Evolutionary conservation across 345 rosid species (phyloP), one percentile per base, ranked within the genome.

Genomic region (Dipteronia dyeriana): DNA sequence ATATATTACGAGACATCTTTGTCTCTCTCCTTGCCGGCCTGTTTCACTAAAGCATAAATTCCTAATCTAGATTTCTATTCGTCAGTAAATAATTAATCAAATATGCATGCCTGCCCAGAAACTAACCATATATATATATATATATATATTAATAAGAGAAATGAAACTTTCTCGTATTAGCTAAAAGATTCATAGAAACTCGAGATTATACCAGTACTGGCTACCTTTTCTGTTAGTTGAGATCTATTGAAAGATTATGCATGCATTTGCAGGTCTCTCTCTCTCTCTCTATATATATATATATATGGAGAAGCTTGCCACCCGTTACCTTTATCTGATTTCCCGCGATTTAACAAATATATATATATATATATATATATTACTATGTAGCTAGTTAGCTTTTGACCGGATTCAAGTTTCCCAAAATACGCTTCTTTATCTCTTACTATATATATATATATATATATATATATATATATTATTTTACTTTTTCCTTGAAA

Each of bases 11-110:
- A 65, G 19, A 75, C n/a, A 75, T 34, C 59, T 63, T 64, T 62
- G 59, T 45, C 70, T 49, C 49, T 45, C 13, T 45, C 26, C 16
- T 60, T 49, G 78, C 71, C 78, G 70, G 63, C 78, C 78, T 64
- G 62, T 68, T 67, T 19, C 29, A 49, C 20, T 25, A 75, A 31
- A 47, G 13, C 61, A 45, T 47, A 74, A 16, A n/a, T 38, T 51
- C 17, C 22, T 12, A 31, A 7, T 54, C 31, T 12, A 0, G 29
- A 5, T 34, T 16, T 70, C 34, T 54, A 71, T 71, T 71, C 17
- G 31, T 31, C 56, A 5, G 26, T 34, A 20, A 71, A 19, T 56
- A n/a, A 70, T 25, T 17, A 43, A 68, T 68, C 13, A 11, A 11
- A 4, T 25, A 49, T 41, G 77, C 70, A 75, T 70, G 77, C 77